A percentile compares a stretch with the other conserved stretches of the same genome.
phyloP scores from a whole-genome alignment of 768 basidiomycete genomes.

The Naematelia encephala region DNA sequence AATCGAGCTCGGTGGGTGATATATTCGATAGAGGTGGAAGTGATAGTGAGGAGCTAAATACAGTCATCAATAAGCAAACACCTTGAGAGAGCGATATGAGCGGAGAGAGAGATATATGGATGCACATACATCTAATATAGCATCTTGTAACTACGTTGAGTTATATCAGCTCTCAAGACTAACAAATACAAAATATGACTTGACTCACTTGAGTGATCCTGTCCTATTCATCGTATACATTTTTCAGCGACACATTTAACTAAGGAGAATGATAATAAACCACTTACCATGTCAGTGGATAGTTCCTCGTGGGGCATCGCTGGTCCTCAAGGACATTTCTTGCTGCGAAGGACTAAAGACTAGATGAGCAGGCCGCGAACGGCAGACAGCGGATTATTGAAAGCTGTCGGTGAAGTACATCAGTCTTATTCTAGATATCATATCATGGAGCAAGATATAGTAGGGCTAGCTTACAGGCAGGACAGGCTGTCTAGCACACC shows the following conservation, averaged over 20 bases:
- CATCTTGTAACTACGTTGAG: constrained; percentile 37
- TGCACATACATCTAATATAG: constrained; percentile 41
- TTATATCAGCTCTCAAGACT: no score
- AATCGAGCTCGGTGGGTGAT: constrained; percentile 42
- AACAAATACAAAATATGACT: no score
- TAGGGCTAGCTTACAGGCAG: no score
- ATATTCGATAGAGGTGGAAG: constrained; percentile 43
- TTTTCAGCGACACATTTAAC: neutral
- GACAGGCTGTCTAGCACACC: no score
- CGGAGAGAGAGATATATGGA: no score
- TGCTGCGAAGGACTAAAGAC: neutral
- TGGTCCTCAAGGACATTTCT: constrained; percentile 9
- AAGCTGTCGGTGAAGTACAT: no score
- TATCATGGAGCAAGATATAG: no score
- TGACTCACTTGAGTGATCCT: constrained; percentile 43
- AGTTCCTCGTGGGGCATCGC: constrained; percentile 47
- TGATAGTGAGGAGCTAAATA: constrained; percentile 43
- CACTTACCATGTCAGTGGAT: constrained; percentile 47
- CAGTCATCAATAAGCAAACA: no score
- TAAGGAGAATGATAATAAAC: neutral
- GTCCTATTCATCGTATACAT: constrained; percentile 29
- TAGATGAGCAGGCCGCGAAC: neutral
- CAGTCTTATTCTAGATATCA: no score
- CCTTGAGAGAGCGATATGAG: no score
- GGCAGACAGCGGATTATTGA: no score